These are phyloP conservation scores for Potentilla sterilis DNA, from an alignment of 306 rosid genomes.

Conservation along the genomic window DNA sequence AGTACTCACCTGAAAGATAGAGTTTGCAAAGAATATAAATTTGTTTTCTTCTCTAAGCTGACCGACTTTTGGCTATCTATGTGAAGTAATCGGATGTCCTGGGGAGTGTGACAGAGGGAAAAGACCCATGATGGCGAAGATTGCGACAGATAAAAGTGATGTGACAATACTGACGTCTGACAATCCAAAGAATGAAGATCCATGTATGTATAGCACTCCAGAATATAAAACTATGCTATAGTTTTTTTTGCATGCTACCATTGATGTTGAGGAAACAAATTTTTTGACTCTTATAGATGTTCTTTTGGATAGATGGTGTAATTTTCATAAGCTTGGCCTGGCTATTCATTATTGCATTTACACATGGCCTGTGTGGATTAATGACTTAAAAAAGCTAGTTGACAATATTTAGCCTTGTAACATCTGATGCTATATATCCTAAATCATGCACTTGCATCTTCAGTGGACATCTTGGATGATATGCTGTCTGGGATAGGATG, in stretches of 20 bases:
- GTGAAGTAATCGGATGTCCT: conserved; percentile 70
- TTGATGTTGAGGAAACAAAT: background rate
- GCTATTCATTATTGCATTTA: background rate
- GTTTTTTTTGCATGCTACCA: background rate
- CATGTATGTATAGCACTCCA: conserved; percentile 56
- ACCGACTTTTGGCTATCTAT: conserved; percentile 20
- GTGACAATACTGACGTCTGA: conserved; percentile 89
- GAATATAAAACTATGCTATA: background rate
- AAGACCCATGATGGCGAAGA: conserved; percentile 90
- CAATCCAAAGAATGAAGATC: conserved; percentile 81
- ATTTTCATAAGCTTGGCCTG: background rate
- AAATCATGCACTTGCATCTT: conserved; percentile 26
- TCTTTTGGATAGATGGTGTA: background rate
- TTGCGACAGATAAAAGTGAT: conserved; percentile 94
- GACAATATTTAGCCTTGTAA: background rate
- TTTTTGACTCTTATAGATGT: background rate
- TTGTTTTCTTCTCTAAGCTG: conserved; percentile 2
- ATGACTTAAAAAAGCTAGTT: background rate
- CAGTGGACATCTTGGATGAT: conserved; percentile 96
- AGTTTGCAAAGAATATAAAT: background rate
- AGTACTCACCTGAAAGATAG: background rate
- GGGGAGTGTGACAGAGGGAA: conserved; percentile 85
- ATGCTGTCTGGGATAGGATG: conserved; percentile 96
- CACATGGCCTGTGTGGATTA: background rate
- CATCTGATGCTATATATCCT: conserved; percentile 18